These are phyloP conservation scores for Colletotrichum cordylinicola DNA, from an alignment of 2,329 filamentous ascomycete species.

Conservation along the genomic window DNA sequence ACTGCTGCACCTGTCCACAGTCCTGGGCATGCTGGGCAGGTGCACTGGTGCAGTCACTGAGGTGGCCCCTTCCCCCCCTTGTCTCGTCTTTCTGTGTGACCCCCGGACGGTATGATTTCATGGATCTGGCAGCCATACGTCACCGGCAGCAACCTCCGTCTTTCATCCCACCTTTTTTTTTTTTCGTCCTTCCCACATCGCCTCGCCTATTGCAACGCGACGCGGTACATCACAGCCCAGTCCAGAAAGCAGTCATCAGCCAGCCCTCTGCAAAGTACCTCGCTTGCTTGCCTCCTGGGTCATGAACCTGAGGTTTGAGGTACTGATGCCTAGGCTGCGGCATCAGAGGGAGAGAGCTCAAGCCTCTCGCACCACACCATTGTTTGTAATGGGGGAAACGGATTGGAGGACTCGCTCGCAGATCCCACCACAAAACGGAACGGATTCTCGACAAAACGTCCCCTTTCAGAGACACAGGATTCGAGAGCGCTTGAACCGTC, in stretches of 20 bases:
- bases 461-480: not conserved
- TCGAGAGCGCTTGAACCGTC: not conserved
- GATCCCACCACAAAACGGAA: not conserved
- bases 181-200: not conserved
- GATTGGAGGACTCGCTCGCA: not conserved
- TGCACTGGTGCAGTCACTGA: not conserved
- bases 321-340: not conserved
- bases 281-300: not conserved
- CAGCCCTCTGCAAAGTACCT: not conserved
- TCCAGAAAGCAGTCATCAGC: not conserved
- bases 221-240: not conserved
- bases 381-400: slow-evolving; percentile 1
- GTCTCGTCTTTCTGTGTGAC: not conserved
- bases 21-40: not conserved
- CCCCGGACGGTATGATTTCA: slow-evolving; percentile 20
- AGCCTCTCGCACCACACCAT: slow-evolving; percentile 13
- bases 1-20: not conserved
- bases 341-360: not conserved
- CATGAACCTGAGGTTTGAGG: too few relatives aligned
- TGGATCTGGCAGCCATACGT: slow-evolving; percentile 12
- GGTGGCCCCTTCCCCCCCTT: not conserved
- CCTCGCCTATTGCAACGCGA: not conserved
- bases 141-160: slow-evolving; percentile 1
- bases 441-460: not conserved
- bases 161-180: not conserved